Conservation (phyloP, 148 eudicot species). For the Simmondsia chinensis region DNA sequence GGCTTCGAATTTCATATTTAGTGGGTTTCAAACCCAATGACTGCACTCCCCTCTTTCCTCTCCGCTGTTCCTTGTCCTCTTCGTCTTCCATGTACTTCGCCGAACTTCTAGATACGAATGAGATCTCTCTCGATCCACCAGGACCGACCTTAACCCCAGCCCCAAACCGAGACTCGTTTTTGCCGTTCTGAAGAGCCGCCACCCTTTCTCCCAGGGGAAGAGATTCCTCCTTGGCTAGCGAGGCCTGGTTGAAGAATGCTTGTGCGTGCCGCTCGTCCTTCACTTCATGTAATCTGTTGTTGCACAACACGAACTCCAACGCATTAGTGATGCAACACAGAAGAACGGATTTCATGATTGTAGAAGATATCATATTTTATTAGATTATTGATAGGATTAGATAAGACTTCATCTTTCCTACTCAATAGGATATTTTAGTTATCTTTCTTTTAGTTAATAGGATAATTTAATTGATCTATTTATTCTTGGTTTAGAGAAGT, state of each 20-base stretch:
- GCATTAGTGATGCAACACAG: too few species aligned
- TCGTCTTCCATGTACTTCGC: constrained; percentile 67
- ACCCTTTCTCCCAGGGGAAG: constrained; percentile 74
- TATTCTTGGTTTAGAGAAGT: too few species aligned
- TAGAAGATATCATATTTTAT: not conserved
- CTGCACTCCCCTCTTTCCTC: constrained; percentile 65
- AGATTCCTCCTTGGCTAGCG: constrained; percentile 74
- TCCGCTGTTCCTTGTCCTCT: constrained; percentile 34
- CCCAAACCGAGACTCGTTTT: constrained; percentile 16
- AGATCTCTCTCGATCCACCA: constrained; percentile 87
- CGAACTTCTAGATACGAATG: constrained; percentile 55
- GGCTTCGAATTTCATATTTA: constrained; percentile 21
- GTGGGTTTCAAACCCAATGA: constrained; percentile 63
- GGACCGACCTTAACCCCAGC: constrained; percentile 53
- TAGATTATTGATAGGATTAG: too few species aligned
- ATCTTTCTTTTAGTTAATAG: too few species aligned
- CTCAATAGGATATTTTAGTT: too few species aligned
- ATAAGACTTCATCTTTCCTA: too few species aligned
- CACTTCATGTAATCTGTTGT: constrained; percentile 79
- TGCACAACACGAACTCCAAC: too few species aligned
- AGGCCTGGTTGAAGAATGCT: constrained; percentile 45
- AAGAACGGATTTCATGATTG: not conserved
- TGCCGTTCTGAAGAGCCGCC: constrained; percentile 32
- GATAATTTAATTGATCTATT: too few species aligned
- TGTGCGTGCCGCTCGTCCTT: constrained; percentile 94